Evolutionary conservation across 306 rosid species (phyloP).

Genomic region (Castanopsis chinensis): DNA sequence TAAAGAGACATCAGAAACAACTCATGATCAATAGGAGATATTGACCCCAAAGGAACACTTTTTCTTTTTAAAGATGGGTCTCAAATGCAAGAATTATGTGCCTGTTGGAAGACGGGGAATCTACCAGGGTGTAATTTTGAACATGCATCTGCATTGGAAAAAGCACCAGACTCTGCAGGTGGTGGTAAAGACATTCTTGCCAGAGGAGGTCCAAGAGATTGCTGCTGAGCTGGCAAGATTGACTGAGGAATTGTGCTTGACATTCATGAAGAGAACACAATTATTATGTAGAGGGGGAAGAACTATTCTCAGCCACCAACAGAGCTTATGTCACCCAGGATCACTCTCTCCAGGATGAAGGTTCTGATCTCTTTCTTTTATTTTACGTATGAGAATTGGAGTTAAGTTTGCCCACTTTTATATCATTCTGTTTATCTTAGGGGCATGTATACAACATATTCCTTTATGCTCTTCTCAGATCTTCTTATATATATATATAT

Average conservation of each 20-base stretch:
- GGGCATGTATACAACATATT: not conserved
- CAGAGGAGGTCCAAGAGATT: constrained; percentile 91
- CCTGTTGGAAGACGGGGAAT: constrained; percentile 97
- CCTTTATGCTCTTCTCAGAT: not conserved
- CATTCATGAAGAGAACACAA: constrained; percentile 81
- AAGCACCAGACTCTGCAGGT: constrained; percentile 92
- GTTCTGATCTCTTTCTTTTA: constrained; percentile 25
- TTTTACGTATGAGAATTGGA: constrained; percentile 1
- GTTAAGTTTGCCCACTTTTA: not conserved
- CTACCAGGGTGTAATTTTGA: constrained; percentile 91
- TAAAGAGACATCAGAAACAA: constrained; percentile 59
- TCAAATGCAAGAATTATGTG: constrained; percentile 84
- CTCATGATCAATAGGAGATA: constrained; percentile 96
- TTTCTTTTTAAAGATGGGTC: constrained; percentile 93
- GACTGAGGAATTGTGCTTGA: constrained; percentile 82
- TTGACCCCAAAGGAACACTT: constrained; percentile 96
- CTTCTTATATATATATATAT: not conserved
- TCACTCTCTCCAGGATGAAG: constrained; percentile 90
- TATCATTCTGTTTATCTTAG: not conserved
- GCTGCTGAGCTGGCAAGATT: constrained; percentile 88
- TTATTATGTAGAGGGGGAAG: constrained; percentile 96
- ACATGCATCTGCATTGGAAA: constrained; percentile 99
- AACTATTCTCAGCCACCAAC: constrained; percentile 96
- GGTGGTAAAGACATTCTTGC: constrained; percentile 78
- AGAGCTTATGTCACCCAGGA: constrained; percentile 95